Evolutionary conservation across 1,139 yeast species (phyloP).

Genomic region (Nakaseomyces nivariensis): DNA sequence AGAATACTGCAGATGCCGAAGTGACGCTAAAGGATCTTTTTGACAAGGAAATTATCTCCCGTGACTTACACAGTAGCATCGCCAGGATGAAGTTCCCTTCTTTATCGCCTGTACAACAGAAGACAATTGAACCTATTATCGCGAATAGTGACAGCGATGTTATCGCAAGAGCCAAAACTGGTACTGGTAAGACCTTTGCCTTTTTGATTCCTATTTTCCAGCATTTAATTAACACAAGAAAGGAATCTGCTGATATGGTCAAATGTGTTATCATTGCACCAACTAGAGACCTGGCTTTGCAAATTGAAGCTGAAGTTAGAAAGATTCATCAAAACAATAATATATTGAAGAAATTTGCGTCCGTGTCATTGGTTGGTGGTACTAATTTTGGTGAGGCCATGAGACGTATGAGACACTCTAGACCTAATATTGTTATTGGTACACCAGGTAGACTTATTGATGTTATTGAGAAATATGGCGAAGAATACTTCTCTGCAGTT

Average conservation of each 20-base stretch:
- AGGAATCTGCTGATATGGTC: slow-evolving; percentile 28
- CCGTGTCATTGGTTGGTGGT: slow-evolving; percentile 44
- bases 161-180: slow-evolving; percentile 87
- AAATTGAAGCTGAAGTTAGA: slow-evolving; percentile 59
- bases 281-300: slow-evolving; percentile 85
- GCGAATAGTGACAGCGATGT: slow-evolving; percentile 46
- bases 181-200: slow-evolving; percentile 91
- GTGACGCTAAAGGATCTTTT: slow-evolving; percentile 20
- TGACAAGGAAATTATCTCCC: slow-evolving; percentile 20
- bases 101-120: slow-evolving; percentile 74
- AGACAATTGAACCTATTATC: slow-evolving; percentile 59
- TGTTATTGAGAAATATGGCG: slow-evolving; percentile 41
- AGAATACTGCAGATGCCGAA: slow-evolving; percentile 5
- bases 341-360: slow-evolving; percentile 30
- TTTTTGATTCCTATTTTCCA: slow-evolving; percentile 74
- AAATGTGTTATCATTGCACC: slow-evolving; percentile 73
- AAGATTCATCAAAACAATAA: slow-evolving; percentile 32
- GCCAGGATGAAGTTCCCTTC: slow-evolving; percentile 35
- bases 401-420: slow-evolving; percentile 24
- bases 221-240: slow-evolving; percentile 34
- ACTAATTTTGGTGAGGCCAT: slow-evolving; percentile 34
- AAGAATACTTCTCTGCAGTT: slow-evolving; percentile 43
- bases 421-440: slow-evolving; percentile 59
- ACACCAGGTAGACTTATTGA: slow-evolving; percentile 86
- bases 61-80: slow-evolving; percentile 30